Evolutionary conservation across 2,329 filamentous ascomycete species (phyloP).

Genomic region (Ophiostoma piceae): DNA sequence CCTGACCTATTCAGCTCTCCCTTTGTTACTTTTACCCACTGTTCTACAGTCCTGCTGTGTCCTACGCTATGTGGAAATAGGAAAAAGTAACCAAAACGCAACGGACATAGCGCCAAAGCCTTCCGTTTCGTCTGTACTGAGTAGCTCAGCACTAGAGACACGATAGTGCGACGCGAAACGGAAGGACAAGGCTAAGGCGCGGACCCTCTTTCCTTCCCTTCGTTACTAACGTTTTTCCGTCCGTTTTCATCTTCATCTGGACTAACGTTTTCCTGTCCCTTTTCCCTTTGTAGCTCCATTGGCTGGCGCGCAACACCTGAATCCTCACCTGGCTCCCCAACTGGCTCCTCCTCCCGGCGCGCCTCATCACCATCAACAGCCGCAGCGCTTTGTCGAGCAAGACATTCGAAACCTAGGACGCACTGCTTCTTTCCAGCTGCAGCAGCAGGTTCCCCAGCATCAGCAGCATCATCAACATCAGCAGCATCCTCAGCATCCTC

Average conservation of each 20-base stretch:
- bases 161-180: conserved; percentile 8
- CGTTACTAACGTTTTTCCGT: not conserved
- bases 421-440: not conserved
- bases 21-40: not conserved
- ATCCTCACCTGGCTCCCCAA: conserved; percentile 13
- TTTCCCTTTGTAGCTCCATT: conserved; percentile 8
- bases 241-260: conserved; percentile 1
- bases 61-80: not conserved
- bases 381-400: conserved; percentile 15
- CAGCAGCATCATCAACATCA: conserved; percentile 2
- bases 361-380: conserved; percentile 10
- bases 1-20: not conserved
- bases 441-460: not conserved
- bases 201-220: conserved; percentile 1
- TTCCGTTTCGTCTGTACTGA: not conserved
- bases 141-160: not conserved
- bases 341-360: not conserved
- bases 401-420: not conserved
- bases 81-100: not conserved
- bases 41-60: not conserved
- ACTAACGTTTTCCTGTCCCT: not conserved
- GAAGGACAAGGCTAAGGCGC: not conserved
- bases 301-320: conserved; percentile 11
- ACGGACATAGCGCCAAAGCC: not conserved
- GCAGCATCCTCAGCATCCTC: conserved; percentile 17